Evolutionary conservation across 768 basidiomycete genomes (phyloP).

Genomic region (Amanita brunnescens): DNA sequence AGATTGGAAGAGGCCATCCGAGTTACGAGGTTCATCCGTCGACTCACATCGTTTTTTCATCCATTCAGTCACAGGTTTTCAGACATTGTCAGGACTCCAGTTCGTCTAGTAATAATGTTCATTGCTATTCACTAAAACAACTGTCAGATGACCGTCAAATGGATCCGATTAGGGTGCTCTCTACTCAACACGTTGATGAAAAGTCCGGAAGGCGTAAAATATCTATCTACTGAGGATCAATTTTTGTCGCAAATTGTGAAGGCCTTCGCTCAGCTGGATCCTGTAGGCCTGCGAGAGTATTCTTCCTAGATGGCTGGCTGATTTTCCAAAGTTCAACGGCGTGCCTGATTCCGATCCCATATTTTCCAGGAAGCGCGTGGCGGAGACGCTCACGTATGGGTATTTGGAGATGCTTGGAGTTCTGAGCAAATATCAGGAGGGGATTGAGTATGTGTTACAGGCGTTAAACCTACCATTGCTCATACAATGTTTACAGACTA

Average conservation of each 20-base stretch:
- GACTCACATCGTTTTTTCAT: constrained; percentile 89
- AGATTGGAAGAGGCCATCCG: constrained; percentile 93
- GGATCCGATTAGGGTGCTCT: constrained; percentile 82
- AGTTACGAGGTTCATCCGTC: constrained; percentile 77
- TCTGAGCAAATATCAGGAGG: too few species aligned
- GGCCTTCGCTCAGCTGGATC: constrained; percentile 91
- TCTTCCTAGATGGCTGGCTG: neutral
- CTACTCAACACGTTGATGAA: too few species aligned
- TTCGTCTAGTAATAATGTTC: constrained; percentile 13
- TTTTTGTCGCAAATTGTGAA: too few species aligned
- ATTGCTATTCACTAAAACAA: neutral
- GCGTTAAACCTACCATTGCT: neutral
- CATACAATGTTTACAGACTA: constrained; percentile 37
- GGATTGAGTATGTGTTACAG: neutral
- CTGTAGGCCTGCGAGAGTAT: constrained; percentile 40
- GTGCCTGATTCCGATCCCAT: constrained; percentile 67
- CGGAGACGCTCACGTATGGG: constrained; percentile 78
- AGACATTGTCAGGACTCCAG: constrained; percentile 66
- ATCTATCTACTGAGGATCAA: constrained; percentile 74
- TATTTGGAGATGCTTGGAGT: constrained; percentile 96
- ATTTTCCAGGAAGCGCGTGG: constrained; percentile 73
- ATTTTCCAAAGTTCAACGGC: constrained; percentile 50
- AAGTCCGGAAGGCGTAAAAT: too few species aligned
- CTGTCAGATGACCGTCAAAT: constrained; percentile 63
- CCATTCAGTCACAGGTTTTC: constrained; percentile 86